A percentile compares a stretch with the other conserved stretches of the same genome.
These are phyloP conservation scores for Didymella exigua DNA, from an alignment of 2,329 filamentous ascomycete species.

Conservation along the genomic window DNA sequence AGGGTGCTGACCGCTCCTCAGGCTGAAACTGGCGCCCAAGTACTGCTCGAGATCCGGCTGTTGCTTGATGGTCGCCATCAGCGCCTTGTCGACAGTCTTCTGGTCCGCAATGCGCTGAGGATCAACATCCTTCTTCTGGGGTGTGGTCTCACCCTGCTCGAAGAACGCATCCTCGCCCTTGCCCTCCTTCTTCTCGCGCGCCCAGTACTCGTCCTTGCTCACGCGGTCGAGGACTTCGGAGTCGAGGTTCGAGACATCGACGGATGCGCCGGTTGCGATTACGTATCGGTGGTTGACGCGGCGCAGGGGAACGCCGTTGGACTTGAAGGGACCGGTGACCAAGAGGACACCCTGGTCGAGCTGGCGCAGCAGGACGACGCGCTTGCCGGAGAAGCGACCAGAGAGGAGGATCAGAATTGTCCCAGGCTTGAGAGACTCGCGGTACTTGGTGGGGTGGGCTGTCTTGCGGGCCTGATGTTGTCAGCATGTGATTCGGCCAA, in stretches of 20 bases:
- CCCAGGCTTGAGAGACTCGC: constrained; percentile 88
- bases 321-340: constrained; percentile 99
- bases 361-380: constrained; percentile 95
- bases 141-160: constrained; percentile 88
- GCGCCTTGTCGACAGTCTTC: constrained; percentile 95
- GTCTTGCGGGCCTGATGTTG: constrained; percentile 83
- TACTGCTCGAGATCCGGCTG: constrained; percentile 89
- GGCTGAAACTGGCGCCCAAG: constrained; percentile 91
- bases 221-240: constrained; percentile 74
- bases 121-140: constrained; percentile 89
- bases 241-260: constrained; percentile 84
- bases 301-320: constrained; percentile 97
- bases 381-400: constrained; percentile 99
- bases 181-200: constrained; percentile 90
- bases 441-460: constrained; percentile 83
- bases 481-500: constrained; percentile 15
- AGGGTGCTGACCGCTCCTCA: constrained; percentile 98
- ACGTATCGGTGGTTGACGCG: constrained; percentile 91
- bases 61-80: constrained; percentile 96
- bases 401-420: constrained; percentile 98
- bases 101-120: constrained; percentile 93
- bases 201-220: constrained; percentile 84
- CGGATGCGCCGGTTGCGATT: constrained; percentile 83
- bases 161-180: constrained; percentile 97
- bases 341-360: constrained; percentile 96